Base-by-base conservation (phyloP, 2,329 filamentous ascomycete genomes). In the Trichoderma cornu-damae region DNA sequence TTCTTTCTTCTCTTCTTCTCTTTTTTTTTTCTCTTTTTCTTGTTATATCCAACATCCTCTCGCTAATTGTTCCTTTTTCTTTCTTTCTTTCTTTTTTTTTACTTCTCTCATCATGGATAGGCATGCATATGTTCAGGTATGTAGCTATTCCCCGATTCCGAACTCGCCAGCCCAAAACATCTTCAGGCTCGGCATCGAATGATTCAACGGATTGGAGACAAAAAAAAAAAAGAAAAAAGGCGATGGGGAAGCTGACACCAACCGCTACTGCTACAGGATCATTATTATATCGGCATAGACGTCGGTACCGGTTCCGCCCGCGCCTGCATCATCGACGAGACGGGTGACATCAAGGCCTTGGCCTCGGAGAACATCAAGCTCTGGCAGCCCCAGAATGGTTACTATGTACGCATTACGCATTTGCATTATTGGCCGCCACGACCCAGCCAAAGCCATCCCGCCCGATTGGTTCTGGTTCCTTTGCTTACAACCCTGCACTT, bases 281-380 rank as follows among this genome's bases (percentile, higher is more conserved):
- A 84, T 60, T 79, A 85, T 66, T 86, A 81, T 68, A 82, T 97
- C 68, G 93, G 93, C 60, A 90, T 99, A 65, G 94, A 99, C 75
- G 93, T 99, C 50, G 94, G 94, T 52, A 99, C 94, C 18, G 94
- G 94, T 57, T 96, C 90, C 70, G 94, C 93, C 37, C 85, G 94
- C 69, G 94, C 94, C 55, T 97, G 94, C 74, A 90, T 99, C 69
- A 96, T 99, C 73, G 90, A 97, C 71, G 82, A 86, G 61, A 86
- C 88, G 38, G 94, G 94, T 53, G 90, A 96, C 69, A 97, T 99
- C 74, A 85, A 86, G 68, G 84, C 81, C 12, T 72, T 91, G 63
- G 86, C 87, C 20, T 84, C 87, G 2, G 83, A 91, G 69, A 81
- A 89, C 65, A 92, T 92, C 73, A 86, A 87, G 68, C 78, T 91